A percentile compares a stretch with the other conserved stretches of the same genome.
phyloP scores from a whole-genome alignment of 2,329 filamentous ascomycete species.

The Nannizzia gypsea region DNA sequence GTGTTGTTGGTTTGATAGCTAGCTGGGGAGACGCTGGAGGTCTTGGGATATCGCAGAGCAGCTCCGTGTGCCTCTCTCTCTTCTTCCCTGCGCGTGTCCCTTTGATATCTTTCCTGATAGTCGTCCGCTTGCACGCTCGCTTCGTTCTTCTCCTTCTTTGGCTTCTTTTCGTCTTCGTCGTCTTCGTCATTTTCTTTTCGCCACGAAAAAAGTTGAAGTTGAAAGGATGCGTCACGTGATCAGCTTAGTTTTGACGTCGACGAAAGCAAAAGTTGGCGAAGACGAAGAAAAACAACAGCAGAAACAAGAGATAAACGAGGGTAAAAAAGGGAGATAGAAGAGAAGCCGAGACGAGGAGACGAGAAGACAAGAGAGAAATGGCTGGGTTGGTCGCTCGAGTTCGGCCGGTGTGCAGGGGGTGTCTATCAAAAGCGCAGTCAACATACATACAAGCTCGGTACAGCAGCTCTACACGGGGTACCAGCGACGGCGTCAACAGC shows the following conservation, averaged over 20 bases:
- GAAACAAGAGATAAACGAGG: not conserved
- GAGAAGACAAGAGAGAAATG: not conserved
- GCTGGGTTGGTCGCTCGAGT: not conserved
- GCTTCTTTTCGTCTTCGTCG: not conserved
- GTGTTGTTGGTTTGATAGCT: too few relatives aligned
- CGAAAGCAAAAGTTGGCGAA: not conserved
- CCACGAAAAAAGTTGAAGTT: slow-evolving; percentile 12
- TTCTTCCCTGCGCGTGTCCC: too few relatives aligned
- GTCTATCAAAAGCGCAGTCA: not conserved
- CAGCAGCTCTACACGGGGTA: slow-evolving; percentile 2
- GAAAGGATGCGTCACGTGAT: not conserved
- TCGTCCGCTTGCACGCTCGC: not conserved
- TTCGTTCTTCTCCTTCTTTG: not conserved
- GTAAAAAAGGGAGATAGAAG: not conserved
- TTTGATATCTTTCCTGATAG: too few relatives aligned
- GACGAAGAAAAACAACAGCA: not conserved
- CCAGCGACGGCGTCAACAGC: slow-evolving; percentile 17
- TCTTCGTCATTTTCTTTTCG: not conserved
- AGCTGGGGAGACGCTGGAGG: not conserved
- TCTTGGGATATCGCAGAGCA: not conserved
- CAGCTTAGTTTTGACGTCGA: not conserved
- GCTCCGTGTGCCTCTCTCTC: too few relatives aligned
- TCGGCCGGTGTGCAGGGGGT: slow-evolving; percentile 7
- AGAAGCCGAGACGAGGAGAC: not conserved
- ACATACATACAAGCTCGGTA: slow-evolving; percentile 9